phyloP scores from a whole-genome alignment of 768 basidiomycete species.

The Phlegmacium glaucopus region DNA sequence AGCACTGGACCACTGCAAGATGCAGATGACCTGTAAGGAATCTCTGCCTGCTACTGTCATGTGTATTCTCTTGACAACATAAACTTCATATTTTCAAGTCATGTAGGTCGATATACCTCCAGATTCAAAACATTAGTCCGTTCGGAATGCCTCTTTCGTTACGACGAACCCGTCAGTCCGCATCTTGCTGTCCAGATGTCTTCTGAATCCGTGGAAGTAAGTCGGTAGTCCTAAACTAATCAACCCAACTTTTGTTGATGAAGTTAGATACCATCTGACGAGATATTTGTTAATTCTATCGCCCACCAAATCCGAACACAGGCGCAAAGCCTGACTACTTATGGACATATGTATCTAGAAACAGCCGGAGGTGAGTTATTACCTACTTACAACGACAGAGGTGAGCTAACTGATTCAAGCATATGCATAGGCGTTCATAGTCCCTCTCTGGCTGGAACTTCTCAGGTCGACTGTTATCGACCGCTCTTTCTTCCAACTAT shows the following conservation, averaged over 20 bases:
- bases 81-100: slow-evolving; percentile 41
- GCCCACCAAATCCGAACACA: slow-evolving; percentile 57
- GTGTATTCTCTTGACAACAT: background rate
- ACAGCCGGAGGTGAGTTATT: slow-evolving; percentile 84
- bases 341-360: slow-evolving; percentile 77
- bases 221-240: background rate
- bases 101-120: slow-evolving; percentile 50
- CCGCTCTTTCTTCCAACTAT: slow-evolving; percentile 85
- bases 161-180: slow-evolving; percentile 88
- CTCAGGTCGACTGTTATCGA: slow-evolving; percentile 84
- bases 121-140: slow-evolving; percentile 41
- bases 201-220: slow-evolving; percentile 26
- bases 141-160: slow-evolving; percentile 76
- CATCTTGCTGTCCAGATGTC: slow-evolving; percentile 75
- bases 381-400: slow-evolving; percentile 8
- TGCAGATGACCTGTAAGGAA: slow-evolving; percentile 78
- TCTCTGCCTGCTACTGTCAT: background rate
- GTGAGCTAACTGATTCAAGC: slow-evolving; percentile 4
- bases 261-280: slow-evolving; percentile 51
- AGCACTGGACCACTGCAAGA: slow-evolving; percentile 81
- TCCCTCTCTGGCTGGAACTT: slow-evolving; percentile 76
- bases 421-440: slow-evolving; percentile 77
- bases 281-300: slow-evolving; percentile 62
- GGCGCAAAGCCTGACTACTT: slow-evolving; percentile 30
- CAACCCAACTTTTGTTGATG: background rate